Base-by-base conservation (phyloP, 2,329 filamentous ascomycete genomes). In the Beauveria scarabaeidicola region DNA sequence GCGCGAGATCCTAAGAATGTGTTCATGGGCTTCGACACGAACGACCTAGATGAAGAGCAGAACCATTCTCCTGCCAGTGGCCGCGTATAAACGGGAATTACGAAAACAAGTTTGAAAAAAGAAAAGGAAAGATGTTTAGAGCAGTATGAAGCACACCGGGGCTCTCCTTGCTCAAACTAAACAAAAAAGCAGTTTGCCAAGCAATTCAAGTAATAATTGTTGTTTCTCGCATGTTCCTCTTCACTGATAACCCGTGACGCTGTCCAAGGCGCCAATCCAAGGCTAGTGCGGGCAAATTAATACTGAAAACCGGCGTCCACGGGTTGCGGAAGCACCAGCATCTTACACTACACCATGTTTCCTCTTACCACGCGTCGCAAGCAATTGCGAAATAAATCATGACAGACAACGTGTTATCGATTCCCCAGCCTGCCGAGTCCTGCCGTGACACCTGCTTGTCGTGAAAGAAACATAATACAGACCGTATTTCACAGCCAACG, bases 391-490 rank as follows among this genome's bases (percentile, higher is more conserved):
- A 36, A 15, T 15, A 52, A 46, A 47, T 17, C 48, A 21, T 47
- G 19, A 27, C 29, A 40, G 47, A 23, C 21, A 40, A 27, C 40
- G 38, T 38, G 17, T 59, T 47, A 21, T 7, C 29, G 19, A 52
- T 40, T 36, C 40, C 19, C 21, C 21, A 27, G 38, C 40, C 57
- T n/a, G 48, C 23, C 25, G 10, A 46, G 19, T 32, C 44, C 57
- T 41, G 38, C 47, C 38, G n/a, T 27, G 41, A 43, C 47, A 51
- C 36, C 36, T 44, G 23, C 38, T 52, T 59, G 38, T 38, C 36
- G 38, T 60, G 43, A 51, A 54, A 27, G 38, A 53, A 60, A 51
- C 44, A 23, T 43, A 55, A 36, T 54, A 27, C n/a, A 59, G 52
- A 50, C 51, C 44, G 27, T n/a, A 41, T 27, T 32, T 38, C 38